Percentiles rank a stretch among this genome's conserved stretches.
These are phyloP conservation scores for Dioscorea alata DNA, from an alignment of 106 monocot genomes.

Conservation along the genomic window DNA sequence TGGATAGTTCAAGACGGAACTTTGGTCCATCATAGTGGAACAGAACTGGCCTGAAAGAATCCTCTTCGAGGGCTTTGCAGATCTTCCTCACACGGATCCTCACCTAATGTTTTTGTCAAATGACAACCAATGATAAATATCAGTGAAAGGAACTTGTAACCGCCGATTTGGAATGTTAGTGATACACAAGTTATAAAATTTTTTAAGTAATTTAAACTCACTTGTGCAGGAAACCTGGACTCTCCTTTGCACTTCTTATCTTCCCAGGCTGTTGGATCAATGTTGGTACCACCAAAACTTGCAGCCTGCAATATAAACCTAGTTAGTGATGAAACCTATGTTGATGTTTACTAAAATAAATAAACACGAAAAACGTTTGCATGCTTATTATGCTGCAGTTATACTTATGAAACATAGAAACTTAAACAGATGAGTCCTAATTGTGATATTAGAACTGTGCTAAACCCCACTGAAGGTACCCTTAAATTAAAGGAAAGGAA, in stretches of 20 bases:
- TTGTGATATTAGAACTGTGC: no score
- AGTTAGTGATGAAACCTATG: not conserved
- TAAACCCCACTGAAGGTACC: no score
- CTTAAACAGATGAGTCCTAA: no score
- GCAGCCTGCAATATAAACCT: constrained; percentile 37
- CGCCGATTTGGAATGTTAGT: no score
- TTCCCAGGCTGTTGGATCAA: constrained; percentile 91
- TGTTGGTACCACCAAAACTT: constrained; percentile 90
- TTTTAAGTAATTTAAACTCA: constrained; percentile 1
- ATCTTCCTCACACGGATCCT: constrained; percentile 77
- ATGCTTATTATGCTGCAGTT: no score
- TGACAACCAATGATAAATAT: not conserved
- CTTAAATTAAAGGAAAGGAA: no score
- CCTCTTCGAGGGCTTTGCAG: constrained; percentile 81
- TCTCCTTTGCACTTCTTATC: constrained; percentile 90
- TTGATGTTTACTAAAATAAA: not conserved
- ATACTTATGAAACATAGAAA: no score
- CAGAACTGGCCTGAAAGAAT: constrained; percentile 88
- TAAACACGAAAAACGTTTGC: no score
- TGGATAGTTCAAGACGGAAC: constrained; percentile 92
- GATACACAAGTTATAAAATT: no score
- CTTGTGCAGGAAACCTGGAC: constrained; percentile 89
- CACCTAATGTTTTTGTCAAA: constrained; percentile 29
- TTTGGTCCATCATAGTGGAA: constrained; percentile 96
- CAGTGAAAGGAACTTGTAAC: no score